A percentile compares a stretch with the other conserved stretches of the same genome.
phyloP scores from a whole-genome alignment of 768 basidiomycete species.

The Kockovaella imperatae region DNA sequence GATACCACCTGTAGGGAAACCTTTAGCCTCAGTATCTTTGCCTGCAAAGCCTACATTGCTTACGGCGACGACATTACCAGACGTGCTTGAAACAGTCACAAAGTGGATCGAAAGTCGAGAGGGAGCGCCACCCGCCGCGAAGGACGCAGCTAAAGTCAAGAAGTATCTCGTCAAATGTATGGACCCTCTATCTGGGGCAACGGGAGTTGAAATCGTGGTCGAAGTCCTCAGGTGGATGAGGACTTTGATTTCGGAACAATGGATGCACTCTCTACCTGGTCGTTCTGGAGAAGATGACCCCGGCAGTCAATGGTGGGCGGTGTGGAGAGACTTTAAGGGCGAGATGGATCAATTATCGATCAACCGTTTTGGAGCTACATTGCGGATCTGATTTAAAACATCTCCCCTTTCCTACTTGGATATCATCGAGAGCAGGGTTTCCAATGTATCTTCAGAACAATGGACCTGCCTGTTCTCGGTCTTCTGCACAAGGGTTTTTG shows the following conservation, averaged over 20 bases:
- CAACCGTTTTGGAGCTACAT: slow-evolving; percentile 63
- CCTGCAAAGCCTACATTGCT: slow-evolving; percentile 18
- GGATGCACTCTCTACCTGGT: slow-evolving; percentile 34
- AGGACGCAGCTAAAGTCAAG: slow-evolving; percentile 67
- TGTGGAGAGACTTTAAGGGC: slow-evolving; percentile 62
- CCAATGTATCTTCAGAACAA: too few species aligned
- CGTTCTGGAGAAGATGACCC: slow-evolving; percentile 26
- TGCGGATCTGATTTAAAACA: slow-evolving; percentile 44
- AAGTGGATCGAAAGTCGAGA: slow-evolving; percentile 65
- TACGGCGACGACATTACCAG: slow-evolving; percentile 54
- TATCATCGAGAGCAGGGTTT: too few species aligned
- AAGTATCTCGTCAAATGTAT: slow-evolving; percentile 65
- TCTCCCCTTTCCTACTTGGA: too few species aligned
- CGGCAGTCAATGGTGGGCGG: slow-evolving; percentile 72
- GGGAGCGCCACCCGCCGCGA: slow-evolving; percentile 58
- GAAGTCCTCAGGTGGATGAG: slow-evolving; percentile 77
- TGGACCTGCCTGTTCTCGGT: too few species aligned
- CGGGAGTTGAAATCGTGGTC: slow-evolving; percentile 64
- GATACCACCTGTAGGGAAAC: slow-evolving; percentile 8
- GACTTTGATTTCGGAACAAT: slow-evolving; percentile 36
- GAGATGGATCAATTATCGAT: slow-evolving; percentile 60
- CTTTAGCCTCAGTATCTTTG: slow-evolving; percentile 9
- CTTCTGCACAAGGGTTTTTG: too few species aligned
- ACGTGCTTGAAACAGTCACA: slow-evolving; percentile 65
- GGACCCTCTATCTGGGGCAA: slow-evolving; percentile 53